phyloP scores from a whole-genome alignment of 2,329 filamentous ascomycete genomes.

The Xylaria sp. region DNA sequence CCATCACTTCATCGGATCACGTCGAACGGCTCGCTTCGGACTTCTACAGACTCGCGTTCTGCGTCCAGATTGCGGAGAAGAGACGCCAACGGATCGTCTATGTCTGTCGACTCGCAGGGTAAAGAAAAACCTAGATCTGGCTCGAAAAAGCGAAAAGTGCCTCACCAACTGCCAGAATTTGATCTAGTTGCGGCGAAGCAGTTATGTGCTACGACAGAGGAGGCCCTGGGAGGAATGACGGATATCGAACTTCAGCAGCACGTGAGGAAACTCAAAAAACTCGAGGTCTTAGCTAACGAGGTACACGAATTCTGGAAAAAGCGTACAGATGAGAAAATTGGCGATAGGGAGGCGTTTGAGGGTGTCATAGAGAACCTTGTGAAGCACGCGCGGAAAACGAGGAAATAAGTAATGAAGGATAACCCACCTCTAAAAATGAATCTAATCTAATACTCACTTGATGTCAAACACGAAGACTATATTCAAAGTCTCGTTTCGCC shows the following conservation, averaged over 20 bases:
- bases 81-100: constrained; percentile 60
- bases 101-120: constrained; percentile 64
- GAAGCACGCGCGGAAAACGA: constrained; percentile 83
- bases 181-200: constrained; percentile 80
- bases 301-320: constrained; percentile 89
- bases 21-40: constrained; percentile 57
- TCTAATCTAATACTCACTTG: constrained; percentile 19
- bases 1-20: constrained; percentile 67
- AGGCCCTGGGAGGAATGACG: constrained; percentile 79
- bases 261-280: constrained; percentile 68
- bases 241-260: constrained; percentile 77
- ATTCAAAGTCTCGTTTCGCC: background rate
- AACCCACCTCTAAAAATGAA: constrained; percentile 10
- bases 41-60: constrained; percentile 60
- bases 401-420: constrained; percentile 75
- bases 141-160: constrained; percentile 58
- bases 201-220: constrained; percentile 82
- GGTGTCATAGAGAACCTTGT: constrained; percentile 97
- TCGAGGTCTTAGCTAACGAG: constrained; percentile 74
- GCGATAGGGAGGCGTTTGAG: constrained; percentile 92
- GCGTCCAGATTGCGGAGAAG: constrained; percentile 53
- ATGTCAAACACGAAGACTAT: constrained; percentile 1
- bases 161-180: constrained; percentile 73
- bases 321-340: constrained; percentile 81
- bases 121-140: constrained; percentile 49